Base-by-base conservation (phyloP, 345 rosid genomes). In the Salix caprea region DNA sequence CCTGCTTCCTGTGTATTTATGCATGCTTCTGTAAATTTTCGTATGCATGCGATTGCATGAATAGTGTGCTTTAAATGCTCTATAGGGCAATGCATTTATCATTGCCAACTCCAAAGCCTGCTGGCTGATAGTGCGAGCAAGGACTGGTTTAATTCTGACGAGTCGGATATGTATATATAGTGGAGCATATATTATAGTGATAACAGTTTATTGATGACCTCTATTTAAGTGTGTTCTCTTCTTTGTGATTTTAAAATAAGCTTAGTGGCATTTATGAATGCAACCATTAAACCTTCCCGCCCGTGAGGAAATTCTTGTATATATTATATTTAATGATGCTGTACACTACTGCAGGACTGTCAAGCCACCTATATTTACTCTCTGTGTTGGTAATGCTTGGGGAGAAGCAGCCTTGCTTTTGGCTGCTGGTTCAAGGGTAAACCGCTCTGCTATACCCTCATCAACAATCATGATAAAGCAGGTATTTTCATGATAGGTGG, bases 331-430 rank as follows among this genome's bases (percentile, higher is more conserved):
- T 21, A 23, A 66, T 74, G 67, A 19, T 64, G 69, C 24, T 36
- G 44, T 74, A 23, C 78, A 54, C 46, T 36, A 58, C 74, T 83
- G 72, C 88, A 93, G 99, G 79, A 86, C 86, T 86, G 91, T 90
- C 37, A 88, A 88, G 77, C 87, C 96, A 36, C 99, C 97, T n/a
- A 93, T 95, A 79, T 91, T 89, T 81, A 95, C 99, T 71, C 93
- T 96, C 0, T 96, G 98, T 78, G 93, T 93, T 39, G 98, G 99
- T 70, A 93, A 91, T 86, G 99, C 99, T 74, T 93, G 98, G 99
- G 99, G 98, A 70, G 99, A 96, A 88, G 99, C 98, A 64, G 94
- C 98, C 56, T 84, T 96, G 75, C 94, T 93, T 78, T 82, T 91
- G 85, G 91, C 92, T 69, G 90, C 92, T 52, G 92, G 92, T 40